Evolutionary conservation across 2,329 filamentous ascomycete species (phyloP).

Genomic region (Colletotrichum liriopes): DNA sequence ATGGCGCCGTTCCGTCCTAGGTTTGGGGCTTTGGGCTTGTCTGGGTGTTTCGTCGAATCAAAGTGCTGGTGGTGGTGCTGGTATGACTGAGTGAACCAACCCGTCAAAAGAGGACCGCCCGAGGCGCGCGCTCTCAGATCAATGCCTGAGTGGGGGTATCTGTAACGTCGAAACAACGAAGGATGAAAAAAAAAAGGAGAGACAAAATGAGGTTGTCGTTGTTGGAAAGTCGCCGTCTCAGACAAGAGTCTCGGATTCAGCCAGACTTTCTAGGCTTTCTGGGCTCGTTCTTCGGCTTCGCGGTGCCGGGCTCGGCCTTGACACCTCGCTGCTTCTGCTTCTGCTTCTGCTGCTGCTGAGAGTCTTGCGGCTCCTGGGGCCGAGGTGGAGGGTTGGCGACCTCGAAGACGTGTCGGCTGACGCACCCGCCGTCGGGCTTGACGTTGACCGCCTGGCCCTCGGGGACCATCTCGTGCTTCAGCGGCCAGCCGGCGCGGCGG

Average conservation of each 20-base stretch:
- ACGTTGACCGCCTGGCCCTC: constrained; percentile 74
- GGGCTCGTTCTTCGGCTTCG: constrained; percentile 31
- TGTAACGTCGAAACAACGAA: constrained; percentile 11
- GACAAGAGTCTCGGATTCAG: neutral
- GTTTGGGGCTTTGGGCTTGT: constrained; percentile 11
- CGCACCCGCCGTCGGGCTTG: constrained; percentile 61
- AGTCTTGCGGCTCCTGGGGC: neutral
- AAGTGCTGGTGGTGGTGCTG: neutral
- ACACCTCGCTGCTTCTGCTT: neutral
- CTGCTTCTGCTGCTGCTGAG: neutral
- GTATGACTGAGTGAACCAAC: neutral
- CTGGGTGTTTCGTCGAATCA: constrained; percentile 19
- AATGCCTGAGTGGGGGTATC: constrained; percentile 17
- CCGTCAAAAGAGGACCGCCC: neutral
- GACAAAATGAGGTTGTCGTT: constrained; percentile 6
- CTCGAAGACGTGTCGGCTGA: constrained; percentile 57
- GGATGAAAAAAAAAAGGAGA: constrained; percentile 2
- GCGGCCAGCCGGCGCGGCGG: constrained; percentile 83
- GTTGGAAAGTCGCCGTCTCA: neutral
- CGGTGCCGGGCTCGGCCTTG: constrained; percentile 2
- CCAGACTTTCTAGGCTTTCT: constrained; percentile 31
- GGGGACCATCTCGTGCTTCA: constrained; percentile 89
- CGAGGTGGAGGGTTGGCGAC: constrained; percentile 36
- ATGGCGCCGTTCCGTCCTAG: constrained; percentile 26
- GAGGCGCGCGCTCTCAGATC: constrained; percentile 18